Percentiles rank a stretch among this genome's conserved stretches.
phyloP scores from a whole-genome alignment of 768 basidiomycete genomes.

The Gloeopeniophorella convolvens region DNA sequence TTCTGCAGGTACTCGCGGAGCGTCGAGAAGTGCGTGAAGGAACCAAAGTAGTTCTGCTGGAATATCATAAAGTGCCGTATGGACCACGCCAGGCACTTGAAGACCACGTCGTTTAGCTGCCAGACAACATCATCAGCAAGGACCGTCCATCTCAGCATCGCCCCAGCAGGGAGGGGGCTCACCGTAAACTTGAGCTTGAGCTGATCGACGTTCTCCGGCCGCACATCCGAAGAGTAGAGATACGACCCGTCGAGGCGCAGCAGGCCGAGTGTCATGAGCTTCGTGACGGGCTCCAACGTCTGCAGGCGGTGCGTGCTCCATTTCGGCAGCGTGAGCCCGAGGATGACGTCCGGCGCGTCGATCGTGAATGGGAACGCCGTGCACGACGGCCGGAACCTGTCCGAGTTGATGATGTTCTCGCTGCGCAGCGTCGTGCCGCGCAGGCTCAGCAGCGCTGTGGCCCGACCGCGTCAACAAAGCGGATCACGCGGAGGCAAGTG shows the following conservation, averaged over 20 bases:
- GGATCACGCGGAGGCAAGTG: slow-evolving; percentile 8
- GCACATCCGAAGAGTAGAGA: slow-evolving; percentile 60
- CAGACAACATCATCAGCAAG: neutral
- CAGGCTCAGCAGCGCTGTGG: slow-evolving; percentile 64
- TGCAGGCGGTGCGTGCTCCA: slow-evolving; percentile 86
- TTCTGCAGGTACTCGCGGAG: slow-evolving; percentile 79
- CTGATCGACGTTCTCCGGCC: slow-evolving; percentile 70
- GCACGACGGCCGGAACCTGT: slow-evolving; percentile 63
- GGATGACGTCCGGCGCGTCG: slow-evolving; percentile 48
- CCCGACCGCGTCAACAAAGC: neutral
- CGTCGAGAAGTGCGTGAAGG: slow-evolving; percentile 89
- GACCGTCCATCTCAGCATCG: neutral
- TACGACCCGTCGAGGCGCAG: slow-evolving; percentile 65
- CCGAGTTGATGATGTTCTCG: slow-evolving; percentile 55
- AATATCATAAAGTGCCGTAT: slow-evolving; percentile 84
- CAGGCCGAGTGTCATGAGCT: slow-evolving; percentile 51
- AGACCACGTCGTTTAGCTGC: slow-evolving; percentile 48
- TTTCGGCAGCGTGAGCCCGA: slow-evolving; percentile 66
- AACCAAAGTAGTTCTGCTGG: slow-evolving; percentile 90
- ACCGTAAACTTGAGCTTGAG: slow-evolving; percentile 64
- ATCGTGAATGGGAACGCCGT: slow-evolving; percentile 61
- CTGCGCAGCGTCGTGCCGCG: slow-evolving; percentile 51
- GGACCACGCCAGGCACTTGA: slow-evolving; percentile 80
- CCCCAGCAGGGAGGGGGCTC: slow-evolving; percentile 21
- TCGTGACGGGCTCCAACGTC: slow-evolving; percentile 50